These are phyloP conservation scores for Cucumis sativus DNA, from an alignment of 306 rosid genomes.

Conservation along the genomic window DNA sequence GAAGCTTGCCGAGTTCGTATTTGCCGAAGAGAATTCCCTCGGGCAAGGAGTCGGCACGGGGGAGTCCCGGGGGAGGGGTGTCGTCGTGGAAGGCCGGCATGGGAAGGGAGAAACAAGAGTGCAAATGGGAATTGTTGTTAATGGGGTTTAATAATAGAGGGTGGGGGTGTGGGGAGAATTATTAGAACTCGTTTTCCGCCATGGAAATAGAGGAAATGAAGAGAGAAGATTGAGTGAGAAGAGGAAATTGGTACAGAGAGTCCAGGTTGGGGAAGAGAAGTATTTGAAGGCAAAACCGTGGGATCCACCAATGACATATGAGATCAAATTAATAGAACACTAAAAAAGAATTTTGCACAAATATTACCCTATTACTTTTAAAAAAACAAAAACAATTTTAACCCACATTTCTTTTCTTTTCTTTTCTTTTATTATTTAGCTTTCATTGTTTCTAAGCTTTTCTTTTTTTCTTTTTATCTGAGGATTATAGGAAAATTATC, in stretches of 20 bases:
- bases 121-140: too few species aligned
- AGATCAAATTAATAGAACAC: background rate
- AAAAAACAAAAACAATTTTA: too few species aligned
- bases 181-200: background rate
- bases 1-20: constrained; percentile 35
- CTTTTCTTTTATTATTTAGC: too few species aligned
- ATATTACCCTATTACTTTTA: too few species aligned
- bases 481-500: too few species aligned
- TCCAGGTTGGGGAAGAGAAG: background rate
- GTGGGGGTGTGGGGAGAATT: too few species aligned
- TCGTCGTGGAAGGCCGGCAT: background rate
- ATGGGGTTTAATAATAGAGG: too few species aligned
- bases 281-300: background rate
- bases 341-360: too few species aligned
- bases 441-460: too few species aligned
- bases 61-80: background rate
- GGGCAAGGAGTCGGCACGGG: background rate
- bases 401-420: too few species aligned
- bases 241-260: background rate
- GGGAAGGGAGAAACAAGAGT: background rate
- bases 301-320: background rate
- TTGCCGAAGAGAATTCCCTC: constrained; percentile 24
- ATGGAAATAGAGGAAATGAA: background rate
- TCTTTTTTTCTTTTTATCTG: too few species aligned
- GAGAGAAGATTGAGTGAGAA: background rate